phyloP scores from a whole-genome alignment of 2,329 filamentous ascomycete genomes.

The Bipolaris zeicola region DNA sequence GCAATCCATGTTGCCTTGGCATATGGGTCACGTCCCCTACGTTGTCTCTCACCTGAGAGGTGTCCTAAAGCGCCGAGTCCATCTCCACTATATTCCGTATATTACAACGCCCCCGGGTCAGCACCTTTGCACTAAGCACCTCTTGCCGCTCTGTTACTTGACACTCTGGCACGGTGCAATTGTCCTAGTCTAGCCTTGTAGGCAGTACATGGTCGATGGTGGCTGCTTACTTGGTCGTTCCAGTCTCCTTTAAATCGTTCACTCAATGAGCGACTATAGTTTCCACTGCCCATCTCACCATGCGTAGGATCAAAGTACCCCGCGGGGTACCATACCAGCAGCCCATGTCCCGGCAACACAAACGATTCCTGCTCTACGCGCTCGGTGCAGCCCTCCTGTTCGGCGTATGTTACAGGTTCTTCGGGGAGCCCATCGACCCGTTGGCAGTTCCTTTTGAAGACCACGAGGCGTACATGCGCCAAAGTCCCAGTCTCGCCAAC shows the following conservation, averaged over 20 bases:
- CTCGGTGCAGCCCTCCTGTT: constrained; percentile 32
- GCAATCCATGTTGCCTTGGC: constrained; percentile 22
- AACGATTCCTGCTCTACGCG: constrained; percentile 35
- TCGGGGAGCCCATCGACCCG: constrained; percentile 34
- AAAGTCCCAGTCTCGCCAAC: constrained; percentile 19
- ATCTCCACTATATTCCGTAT: constrained; percentile 12
- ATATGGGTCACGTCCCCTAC: constrained; percentile 9
- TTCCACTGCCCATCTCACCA: constrained; percentile 18
- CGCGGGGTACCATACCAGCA: constrained; percentile 27
- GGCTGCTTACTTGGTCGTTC: not conserved
- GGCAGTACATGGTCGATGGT: not conserved
- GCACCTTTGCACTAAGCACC: not conserved
- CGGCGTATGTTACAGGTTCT: constrained; percentile 37
- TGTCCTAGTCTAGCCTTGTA: not conserved
- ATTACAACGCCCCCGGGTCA: constrained; percentile 1
- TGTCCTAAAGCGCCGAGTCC: constrained; percentile 19
- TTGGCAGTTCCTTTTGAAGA: constrained; percentile 36
- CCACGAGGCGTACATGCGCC: constrained; percentile 44
- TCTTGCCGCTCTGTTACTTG: constrained; percentile 1
- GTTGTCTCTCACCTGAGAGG: constrained; percentile 13
- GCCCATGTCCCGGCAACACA: constrained; percentile 41
- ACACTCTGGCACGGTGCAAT: not conserved
- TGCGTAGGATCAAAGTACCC: constrained; percentile 39
- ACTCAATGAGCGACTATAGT: constrained; percentile 7
- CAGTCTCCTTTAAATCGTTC: constrained; percentile 5